Evolutionary conservation across 345 rosid species (phyloP), one percentile per base, ranked within the genome.

Genomic region (Brassica rapa): DNA sequence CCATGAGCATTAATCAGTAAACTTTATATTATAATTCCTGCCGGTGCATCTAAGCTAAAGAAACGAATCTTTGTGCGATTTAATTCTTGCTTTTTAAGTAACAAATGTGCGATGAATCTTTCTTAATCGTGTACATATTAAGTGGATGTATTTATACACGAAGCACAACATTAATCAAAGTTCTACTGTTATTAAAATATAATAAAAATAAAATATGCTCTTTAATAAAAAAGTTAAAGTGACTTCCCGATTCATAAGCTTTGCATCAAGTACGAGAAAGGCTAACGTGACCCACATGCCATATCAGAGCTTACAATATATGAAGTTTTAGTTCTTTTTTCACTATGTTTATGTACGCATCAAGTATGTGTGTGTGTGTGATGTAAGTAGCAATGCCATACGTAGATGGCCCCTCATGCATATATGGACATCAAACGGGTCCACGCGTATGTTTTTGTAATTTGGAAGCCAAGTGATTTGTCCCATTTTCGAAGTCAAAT

Each of bases 331-430:
- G 16, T 23, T 51, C 56, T 23, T 11, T 14, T 5, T 6, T 12
- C 39, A 49, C 55, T 59, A 41, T 62, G 21, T 49, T 21, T 43
- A 59, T 68, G 16, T 64, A 46, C 15, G 19, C 37, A 27, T 68
- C 73, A 46, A 49, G 19, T 49, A 49, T 5, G 55, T 49, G 55
- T 43, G 21, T 19, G 21, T 19, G 8, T 68, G 68, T 66, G 33
- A 43, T 8, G 21, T 66, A 71, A 72, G 71, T 73, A 60, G 86
- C 83, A 82, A 63, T 14, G 81, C 33, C 88, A 90, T 83, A 86
- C 84, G 79, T 80, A 74, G 6, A 60, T 70, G 88, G 63, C 74
- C 85, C 83, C 62, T 56, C 32, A 63, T 88, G 90, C 84, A 75
- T 41, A 75, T 82, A 71, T 62, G 74, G 69, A 41, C 56, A 49